Evolutionary conservation across 192 early-diverging fungal species (phyloP).

Genomic region (Cetraspora pellucida): DNA sequence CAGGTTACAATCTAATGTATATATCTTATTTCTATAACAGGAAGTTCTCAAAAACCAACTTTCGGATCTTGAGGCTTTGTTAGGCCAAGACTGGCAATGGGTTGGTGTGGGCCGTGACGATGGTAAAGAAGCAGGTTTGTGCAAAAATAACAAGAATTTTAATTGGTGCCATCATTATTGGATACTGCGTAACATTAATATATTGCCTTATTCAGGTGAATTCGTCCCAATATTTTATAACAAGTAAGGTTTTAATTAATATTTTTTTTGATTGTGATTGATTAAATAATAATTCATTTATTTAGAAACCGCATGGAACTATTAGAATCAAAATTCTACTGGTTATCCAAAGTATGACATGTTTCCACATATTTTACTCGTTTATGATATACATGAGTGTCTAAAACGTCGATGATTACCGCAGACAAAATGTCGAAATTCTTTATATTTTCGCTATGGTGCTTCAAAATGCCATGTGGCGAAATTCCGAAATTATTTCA

Average conservation of each 20-base stretch:
- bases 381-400: no score
- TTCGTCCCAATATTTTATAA: conserved; percentile 47
- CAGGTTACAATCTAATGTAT: no score
- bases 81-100: conserved; percentile 40
- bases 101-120: conserved; percentile 41
- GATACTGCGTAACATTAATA: no score
- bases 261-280: neutral
- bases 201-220: conserved; percentile 31
- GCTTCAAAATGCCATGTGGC: no score
- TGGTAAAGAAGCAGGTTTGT: conserved; percentile 33
- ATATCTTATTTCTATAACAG: conserved; percentile 19
- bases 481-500: no score
- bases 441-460: no score
- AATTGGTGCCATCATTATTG: no score
- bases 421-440: no score
- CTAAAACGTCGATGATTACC: no score
- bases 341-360: conserved; percentile 42
- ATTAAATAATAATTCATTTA: neutral
- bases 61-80: conserved; percentile 33
- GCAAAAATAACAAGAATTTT: no score
- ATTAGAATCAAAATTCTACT: conserved; percentile 24
- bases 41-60: conserved; percentile 44
- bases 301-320: conserved; percentile 25
- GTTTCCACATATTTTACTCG: neutral
- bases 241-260: conserved; percentile 21